A percentile compares a stretch with the other conserved stretches of the same genome.
These are phyloP conservation scores for Brachypodium distachyon DNA, from an alignment of 202 grass and related monocot genomes.

Conservation along the genomic window DNA sequence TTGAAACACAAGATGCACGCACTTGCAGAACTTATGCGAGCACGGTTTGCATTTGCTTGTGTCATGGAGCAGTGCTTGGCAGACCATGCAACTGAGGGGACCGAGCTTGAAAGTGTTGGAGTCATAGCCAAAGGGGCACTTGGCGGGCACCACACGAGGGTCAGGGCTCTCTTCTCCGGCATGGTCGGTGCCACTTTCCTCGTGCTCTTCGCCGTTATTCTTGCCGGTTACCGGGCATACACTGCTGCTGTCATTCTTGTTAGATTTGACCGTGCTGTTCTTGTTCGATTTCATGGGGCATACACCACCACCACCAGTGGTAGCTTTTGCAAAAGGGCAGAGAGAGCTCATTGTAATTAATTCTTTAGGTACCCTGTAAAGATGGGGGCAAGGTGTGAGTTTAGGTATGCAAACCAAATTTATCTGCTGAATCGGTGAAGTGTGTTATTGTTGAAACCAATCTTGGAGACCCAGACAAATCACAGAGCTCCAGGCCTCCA, in stretches of 20 bases:
- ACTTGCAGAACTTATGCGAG: slow-evolving; percentile 96
- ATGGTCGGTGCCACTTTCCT: neutral
- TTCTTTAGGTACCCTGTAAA: neutral
- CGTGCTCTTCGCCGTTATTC: neutral
- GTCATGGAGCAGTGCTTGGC: slow-evolving; percentile 66
- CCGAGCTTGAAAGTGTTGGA: slow-evolving; percentile 92
- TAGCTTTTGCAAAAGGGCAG: slow-evolving; percentile 63
- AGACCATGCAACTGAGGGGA: slow-evolving; percentile 93
- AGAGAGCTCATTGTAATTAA: slow-evolving; percentile 49
- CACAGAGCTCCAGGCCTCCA: too few relatives aligned
- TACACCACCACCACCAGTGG: neutral
- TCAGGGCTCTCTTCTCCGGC: slow-evolving; percentile 18
- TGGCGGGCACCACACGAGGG: slow-evolving; percentile 51
- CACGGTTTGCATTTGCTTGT: slow-evolving; percentile 84
- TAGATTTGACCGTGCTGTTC: too few relatives aligned
- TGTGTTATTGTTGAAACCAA: too few relatives aligned
- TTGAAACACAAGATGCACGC: neutral
- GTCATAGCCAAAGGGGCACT: slow-evolving; percentile 92
- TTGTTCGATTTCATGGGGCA: slow-evolving; percentile 39
- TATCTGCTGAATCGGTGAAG: too few relatives aligned
- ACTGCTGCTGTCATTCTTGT: neutral
- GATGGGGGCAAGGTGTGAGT: too few relatives aligned
- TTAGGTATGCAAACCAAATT: too few relatives aligned
- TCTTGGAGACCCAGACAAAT: too few relatives aligned
- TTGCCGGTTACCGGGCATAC: slow-evolving; percentile 56